Evolutionary conservation across 768 basidiomycete genomes (phyloP).

Genomic region (Trametes villosa): DNA sequence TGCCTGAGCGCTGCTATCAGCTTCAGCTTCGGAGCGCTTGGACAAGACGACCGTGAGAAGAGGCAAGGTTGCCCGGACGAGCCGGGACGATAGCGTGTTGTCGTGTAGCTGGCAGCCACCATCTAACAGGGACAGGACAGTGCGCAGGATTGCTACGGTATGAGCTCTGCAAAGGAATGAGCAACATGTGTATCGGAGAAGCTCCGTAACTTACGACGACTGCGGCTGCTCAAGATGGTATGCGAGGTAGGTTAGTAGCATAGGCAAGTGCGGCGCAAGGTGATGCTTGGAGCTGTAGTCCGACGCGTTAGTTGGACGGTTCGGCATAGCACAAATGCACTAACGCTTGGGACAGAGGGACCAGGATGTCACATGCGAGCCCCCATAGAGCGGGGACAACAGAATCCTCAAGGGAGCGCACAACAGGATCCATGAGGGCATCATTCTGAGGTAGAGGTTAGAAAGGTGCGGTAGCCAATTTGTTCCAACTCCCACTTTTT

Average conservation of each 20-base stretch:
- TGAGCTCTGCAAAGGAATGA: constrained; percentile 17
- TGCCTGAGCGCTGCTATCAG: constrained; percentile 25
- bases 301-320: background rate
- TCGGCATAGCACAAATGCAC: constrained; percentile 36
- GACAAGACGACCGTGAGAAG: constrained; percentile 53
- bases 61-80: constrained; percentile 58
- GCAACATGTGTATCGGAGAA: no score
- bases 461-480: background rate
- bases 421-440: constrained; percentile 52
- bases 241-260: constrained; percentile 53
- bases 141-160: constrained; percentile 46
- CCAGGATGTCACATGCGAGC: constrained; percentile 56
- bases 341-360: constrained; percentile 46
- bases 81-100: constrained; percentile 50
- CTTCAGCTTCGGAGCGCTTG: constrained; percentile 39
- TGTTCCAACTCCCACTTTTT: constrained; percentile 44
- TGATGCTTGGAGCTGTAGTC: constrained; percentile 55
- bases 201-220: constrained; percentile 47
- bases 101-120: constrained; percentile 52
- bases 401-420: constrained; percentile 58
- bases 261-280: constrained; percentile 59
- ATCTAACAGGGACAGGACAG: constrained; percentile 48
- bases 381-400: constrained; percentile 55
- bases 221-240: constrained; percentile 65
- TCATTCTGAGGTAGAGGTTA: constrained; percentile 43